Percentiles rank a stretch among this genome's conserved stretches.
Evolutionary conservation across 192 early-diverging fungal species (phyloP).

Genomic region (Linnemannia zychae): DNA sequence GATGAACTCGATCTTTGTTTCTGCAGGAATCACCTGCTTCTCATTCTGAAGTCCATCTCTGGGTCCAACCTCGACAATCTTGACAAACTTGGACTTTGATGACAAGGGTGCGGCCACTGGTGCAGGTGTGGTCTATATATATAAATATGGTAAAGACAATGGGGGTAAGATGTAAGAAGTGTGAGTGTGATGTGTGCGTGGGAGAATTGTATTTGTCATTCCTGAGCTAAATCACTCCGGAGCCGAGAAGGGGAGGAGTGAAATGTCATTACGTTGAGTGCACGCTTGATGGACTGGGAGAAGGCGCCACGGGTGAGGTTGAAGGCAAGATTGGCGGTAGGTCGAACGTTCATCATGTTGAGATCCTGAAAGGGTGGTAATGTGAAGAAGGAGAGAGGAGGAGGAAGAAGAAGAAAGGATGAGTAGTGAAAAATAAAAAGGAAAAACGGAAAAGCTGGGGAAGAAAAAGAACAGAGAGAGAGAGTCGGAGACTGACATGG

Average conservation of each 20-base stretch:
- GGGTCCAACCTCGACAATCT: constrained; percentile 96
- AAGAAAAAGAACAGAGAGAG: neutral
- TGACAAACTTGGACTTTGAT: constrained; percentile 67
- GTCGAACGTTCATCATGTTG: constrained; percentile 36
- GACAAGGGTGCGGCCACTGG: constrained; percentile 24
- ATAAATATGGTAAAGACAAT: neutral
- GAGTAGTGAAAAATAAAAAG: neutral
- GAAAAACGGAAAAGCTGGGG: constrained; percentile 1
- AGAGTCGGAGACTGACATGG: neutral
- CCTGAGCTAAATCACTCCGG: neutral
- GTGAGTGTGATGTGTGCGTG: neutral
- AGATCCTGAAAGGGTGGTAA: neutral
- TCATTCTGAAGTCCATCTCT: constrained; percentile 99
- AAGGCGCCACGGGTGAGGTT: constrained; percentile 45
- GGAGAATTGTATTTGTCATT: neutral
- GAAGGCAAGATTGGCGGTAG: constrained; percentile 35
- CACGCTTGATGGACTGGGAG: constrained; percentile 26
- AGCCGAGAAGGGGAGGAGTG: neutral
- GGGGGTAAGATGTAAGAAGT: neutral
- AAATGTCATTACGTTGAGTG: constrained; percentile 36
- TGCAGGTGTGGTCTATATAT: constrained; percentile 16
- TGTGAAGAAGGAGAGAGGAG: neutral
- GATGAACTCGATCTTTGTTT: constrained; percentile 90
- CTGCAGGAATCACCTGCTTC: constrained; percentile 83
- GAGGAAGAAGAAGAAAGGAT: neutral